Percentiles rank a stretch among this genome's conserved stretches.
phyloP scores from a whole-genome alignment of 2,329 filamentous ascomycete genomes.

The Escovopsis weberi region DNA sequence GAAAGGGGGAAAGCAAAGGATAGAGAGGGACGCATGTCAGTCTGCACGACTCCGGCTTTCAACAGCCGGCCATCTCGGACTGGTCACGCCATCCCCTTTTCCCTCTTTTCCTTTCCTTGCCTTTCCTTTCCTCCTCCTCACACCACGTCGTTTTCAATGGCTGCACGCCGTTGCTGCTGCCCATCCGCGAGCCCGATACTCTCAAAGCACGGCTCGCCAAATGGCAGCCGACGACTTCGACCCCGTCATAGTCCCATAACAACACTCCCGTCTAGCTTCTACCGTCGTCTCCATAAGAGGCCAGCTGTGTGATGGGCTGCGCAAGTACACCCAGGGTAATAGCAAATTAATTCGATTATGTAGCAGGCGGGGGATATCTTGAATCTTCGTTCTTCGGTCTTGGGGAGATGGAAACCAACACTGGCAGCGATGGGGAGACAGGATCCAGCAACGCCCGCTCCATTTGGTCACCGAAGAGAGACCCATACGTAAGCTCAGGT shows the following conservation, averaged over 20 bases:
- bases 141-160: slow-evolving; percentile 5
- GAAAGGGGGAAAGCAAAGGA: neutral
- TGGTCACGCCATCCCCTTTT: too few species aligned
- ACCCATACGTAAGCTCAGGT: slow-evolving; percentile 14
- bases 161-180: slow-evolving; percentile 7
- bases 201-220: slow-evolving; percentile 9
- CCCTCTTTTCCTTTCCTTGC: slow-evolving; percentile 5
- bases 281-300: slow-evolving; percentile 19
- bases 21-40: too few species aligned
- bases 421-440: slow-evolving; percentile 30
- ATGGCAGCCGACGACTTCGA: slow-evolving; percentile 1
- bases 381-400: slow-evolving; percentile 27
- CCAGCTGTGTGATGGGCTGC: slow-evolving; percentile 8
- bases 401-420: slow-evolving; percentile 31
- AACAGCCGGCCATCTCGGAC: too few species aligned
- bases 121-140: slow-evolving; percentile 4
- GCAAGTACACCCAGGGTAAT: slow-evolving; percentile 16
- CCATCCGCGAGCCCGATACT: slow-evolving; percentile 8
- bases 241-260: slow-evolving; percentile 5
- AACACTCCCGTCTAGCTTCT: slow-evolving; percentile 12
- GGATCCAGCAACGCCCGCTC: slow-evolving; percentile 25
- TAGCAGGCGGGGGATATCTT: slow-evolving; percentile 28
- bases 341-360: slow-evolving; percentile 21
- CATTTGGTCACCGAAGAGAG: slow-evolving; percentile 18
- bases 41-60: too few species aligned